phyloP scores from a whole-genome alignment of 106 monocot genomes.

The Apostasia ramifera region DNA sequence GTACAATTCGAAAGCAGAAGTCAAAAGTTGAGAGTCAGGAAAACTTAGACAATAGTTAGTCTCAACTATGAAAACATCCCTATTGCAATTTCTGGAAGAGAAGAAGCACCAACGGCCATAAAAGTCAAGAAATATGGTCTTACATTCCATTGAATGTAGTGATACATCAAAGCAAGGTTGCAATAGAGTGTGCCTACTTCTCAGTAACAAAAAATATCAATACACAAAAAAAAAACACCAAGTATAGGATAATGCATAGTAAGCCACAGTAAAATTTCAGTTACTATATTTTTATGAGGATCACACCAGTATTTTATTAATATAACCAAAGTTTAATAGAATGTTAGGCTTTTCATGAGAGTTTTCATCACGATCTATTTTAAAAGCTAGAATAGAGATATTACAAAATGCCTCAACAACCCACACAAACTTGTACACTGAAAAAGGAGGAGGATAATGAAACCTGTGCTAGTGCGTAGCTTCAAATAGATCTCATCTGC shows the following conservation, averaged over 20 bases:
- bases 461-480: slow-evolving; percentile 85
- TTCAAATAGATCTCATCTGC: slow-evolving; percentile 84
- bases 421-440: not conserved
- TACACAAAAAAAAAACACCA: too few species aligned
- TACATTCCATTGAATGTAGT: too few species aligned
- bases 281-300: not conserved
- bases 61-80: not conserved
- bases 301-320: too few species aligned
- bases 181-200: not conserved
- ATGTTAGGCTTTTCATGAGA: too few species aligned
- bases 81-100: not conserved
- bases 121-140: too few species aligned
- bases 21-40: not conserved
- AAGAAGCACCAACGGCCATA: not conserved
- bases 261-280: too few species aligned
- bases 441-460: not conserved
- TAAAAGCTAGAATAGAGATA: not conserved
- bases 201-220: too few species aligned
- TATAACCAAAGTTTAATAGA: too few species aligned
- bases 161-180: not conserved
- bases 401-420: not conserved
- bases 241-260: too few species aligned
- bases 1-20: not conserved
- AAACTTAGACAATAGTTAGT: not conserved
- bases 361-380: too few species aligned